Conservation (phyloP, 345 rosid species). For the Acer campestre region DNA sequence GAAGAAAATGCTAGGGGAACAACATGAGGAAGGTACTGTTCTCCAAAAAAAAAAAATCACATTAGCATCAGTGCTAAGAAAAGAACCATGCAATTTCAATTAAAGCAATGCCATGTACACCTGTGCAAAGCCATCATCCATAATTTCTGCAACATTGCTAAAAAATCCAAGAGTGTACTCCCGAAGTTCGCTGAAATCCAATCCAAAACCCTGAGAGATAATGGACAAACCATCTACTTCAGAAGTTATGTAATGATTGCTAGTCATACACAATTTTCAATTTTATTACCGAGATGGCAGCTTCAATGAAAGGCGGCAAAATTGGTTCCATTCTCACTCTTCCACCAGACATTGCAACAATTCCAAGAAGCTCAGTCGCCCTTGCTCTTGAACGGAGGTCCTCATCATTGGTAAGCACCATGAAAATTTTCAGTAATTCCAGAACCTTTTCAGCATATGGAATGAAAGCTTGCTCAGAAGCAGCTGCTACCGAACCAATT, state of each 20-base stretch:
- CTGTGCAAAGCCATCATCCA: constrained; percentile 86
- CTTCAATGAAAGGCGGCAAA: constrained; percentile 88
- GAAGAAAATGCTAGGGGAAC: constrained; percentile 87
- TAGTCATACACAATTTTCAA: constrained; percentile 19
- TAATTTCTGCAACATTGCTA: constrained; percentile 93
- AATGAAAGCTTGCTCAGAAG: constrained; percentile 95
- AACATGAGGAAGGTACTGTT: constrained; percentile 92
- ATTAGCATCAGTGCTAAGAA: constrained; percentile 14
- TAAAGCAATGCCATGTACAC: constrained; percentile 40
- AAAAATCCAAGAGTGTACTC: constrained; percentile 99
- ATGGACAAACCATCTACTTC: constrained; percentile 19
- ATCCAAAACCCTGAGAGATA: constrained; percentile 72
- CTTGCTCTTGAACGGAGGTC: constrained; percentile 96
- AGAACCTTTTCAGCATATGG: constrained; percentile 95
- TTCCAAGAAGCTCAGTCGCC: constrained; percentile 99
- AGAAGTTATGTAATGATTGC: background rate
- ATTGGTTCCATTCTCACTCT: constrained; percentile 81
- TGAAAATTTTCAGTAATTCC: constrained; percentile 85
- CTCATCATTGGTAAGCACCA: constrained; percentile 90
- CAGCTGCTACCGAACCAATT: constrained; percentile 96
- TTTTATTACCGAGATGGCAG: constrained; percentile 81
- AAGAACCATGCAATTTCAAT: constrained; percentile 16
- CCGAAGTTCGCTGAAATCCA: constrained; percentile 96
- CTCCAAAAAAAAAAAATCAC: constrained; percentile 22
- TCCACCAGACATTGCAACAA: constrained; percentile 98